Percentiles rank a stretch among this genome's conserved stretches.
phyloP scores from a whole-genome alignment of 2,329 filamentous ascomycete species.

The Aspergillus thermomutatus region DNA sequence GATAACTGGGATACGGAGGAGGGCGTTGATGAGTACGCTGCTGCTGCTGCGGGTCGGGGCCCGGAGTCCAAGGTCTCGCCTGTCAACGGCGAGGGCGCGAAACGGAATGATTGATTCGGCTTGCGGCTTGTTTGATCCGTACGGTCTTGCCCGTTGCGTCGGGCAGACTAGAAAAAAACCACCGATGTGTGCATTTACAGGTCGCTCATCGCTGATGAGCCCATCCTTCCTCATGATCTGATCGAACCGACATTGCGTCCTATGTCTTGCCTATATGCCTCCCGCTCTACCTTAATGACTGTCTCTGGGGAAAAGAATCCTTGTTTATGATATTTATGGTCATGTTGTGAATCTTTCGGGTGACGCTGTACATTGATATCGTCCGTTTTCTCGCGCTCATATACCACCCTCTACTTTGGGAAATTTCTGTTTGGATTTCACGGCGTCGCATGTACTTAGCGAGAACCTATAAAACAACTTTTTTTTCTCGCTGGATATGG shows the following conservation, averaged over 20 bases:
- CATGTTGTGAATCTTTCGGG: neutral
- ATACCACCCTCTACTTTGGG: neutral
- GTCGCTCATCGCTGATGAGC: neutral
- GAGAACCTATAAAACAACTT: neutral
- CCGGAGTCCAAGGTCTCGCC: constrained; percentile 21
- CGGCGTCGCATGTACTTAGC: neutral
- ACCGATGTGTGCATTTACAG: neutral
- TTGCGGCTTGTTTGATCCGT: neutral
- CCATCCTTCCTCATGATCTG: neutral
- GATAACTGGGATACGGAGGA: constrained; percentile 64
- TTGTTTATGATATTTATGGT: neutral
- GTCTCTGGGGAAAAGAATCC: neutral
- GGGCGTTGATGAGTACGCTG: constrained; percentile 26
- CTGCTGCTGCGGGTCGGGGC: constrained; percentile 1
- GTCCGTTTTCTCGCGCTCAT: neutral
- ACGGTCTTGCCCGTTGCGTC: neutral
- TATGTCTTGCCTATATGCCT: neutral
- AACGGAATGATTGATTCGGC: constrained; percentile 30
- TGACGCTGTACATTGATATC: neutral
- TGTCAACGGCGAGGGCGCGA: constrained; percentile 20
- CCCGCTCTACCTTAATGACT: neutral
- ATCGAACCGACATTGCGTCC: neutral
- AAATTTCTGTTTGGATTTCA: neutral
- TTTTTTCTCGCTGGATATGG: neutral
- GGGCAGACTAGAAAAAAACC: neutral